These are phyloP conservation scores for Penstemon davidsonii DNA, from an alignment of 257 asterid genomes.

Conservation along the genomic window DNA sequence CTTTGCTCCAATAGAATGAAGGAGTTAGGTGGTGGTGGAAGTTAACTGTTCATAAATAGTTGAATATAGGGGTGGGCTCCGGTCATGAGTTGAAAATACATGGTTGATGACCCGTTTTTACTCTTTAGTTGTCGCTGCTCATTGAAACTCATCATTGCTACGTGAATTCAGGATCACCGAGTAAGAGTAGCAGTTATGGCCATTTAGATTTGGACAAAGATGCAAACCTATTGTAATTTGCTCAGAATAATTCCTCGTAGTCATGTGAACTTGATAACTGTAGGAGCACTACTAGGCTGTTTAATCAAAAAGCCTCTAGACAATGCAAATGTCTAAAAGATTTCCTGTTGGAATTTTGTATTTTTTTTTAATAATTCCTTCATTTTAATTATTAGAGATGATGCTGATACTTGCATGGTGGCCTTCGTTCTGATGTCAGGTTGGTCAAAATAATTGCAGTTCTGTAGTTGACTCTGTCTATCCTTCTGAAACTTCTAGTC, in stretches of 20 bases:
- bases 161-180: neutral
- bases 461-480: conserved; percentile 40
- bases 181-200: neutral
- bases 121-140: too few species aligned
- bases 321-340: conserved; percentile 5
- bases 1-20: neutral
- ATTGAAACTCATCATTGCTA: too few species aligned
- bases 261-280: conserved; percentile 10
- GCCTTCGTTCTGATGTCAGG: conserved; percentile 45
- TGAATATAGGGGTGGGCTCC: too few species aligned
- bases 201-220: conserved; percentile 17
- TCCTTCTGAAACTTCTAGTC: conserved; percentile 41
- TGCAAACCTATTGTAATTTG: conserved; percentile 10
- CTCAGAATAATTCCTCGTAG: neutral
- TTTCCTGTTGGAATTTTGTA: conserved; percentile 18
- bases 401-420: conserved; percentile 26
- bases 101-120: too few species aligned
- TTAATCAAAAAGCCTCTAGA: conserved; percentile 1
- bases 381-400: conserved; percentile 13
- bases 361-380: conserved; percentile 7
- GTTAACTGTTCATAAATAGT: too few species aligned
- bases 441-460: conserved; percentile 48
- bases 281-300: conserved; percentile 14
- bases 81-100: too few species aligned
- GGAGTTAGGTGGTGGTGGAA: too few species aligned